These are phyloP conservation scores for Pythium plurisporium DNA, from an alignment of 352 stramenopile genomes.

Conservation along the genomic window DNA sequence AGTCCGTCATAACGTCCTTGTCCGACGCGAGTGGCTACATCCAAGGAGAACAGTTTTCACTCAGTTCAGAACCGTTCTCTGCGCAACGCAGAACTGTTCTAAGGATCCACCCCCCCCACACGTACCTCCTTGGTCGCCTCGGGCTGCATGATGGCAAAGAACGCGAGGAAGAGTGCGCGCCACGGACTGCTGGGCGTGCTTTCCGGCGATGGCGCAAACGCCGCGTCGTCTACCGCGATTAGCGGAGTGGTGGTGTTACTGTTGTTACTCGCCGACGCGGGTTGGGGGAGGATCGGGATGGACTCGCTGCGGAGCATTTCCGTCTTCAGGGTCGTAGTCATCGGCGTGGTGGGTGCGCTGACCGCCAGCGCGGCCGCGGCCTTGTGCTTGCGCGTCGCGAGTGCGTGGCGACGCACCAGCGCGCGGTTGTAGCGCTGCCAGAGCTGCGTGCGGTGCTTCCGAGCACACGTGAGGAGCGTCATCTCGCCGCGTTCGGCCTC, in stretches of 20 bases:
- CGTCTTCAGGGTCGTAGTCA: neutral
- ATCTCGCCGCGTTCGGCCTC: constrained; percentile 29
- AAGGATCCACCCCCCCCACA: too few relatives aligned
- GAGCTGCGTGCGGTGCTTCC: constrained; percentile 45
- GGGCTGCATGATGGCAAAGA: constrained; percentile 60
- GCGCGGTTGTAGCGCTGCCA: constrained; percentile 42
- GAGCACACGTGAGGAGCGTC: constrained; percentile 49
- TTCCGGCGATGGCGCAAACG: constrained; percentile 1
- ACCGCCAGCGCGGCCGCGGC: neutral
- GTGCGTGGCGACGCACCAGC: constrained; percentile 27
- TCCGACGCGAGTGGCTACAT: constrained; percentile 33
- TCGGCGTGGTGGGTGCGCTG: neutral
- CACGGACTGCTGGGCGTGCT: constrained; percentile 26
- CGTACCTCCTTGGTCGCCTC: constrained; percentile 45
- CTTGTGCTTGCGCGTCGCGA: constrained; percentile 10
- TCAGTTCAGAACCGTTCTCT: neutral
- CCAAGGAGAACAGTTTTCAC: neutral
- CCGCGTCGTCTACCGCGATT: neutral
- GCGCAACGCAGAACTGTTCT: neutral
- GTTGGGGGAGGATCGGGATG: constrained; percentile 7
- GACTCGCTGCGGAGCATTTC: constrained; percentile 2
- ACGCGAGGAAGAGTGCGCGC: constrained; percentile 50
- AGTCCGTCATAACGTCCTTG: constrained; percentile 39
- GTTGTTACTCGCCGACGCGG: neutral
- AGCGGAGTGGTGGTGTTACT: neutral